phyloP scores from a whole-genome alignment of 1,284 basidiomycete genomes.

The Fomitopsis schrenkii region DNA sequence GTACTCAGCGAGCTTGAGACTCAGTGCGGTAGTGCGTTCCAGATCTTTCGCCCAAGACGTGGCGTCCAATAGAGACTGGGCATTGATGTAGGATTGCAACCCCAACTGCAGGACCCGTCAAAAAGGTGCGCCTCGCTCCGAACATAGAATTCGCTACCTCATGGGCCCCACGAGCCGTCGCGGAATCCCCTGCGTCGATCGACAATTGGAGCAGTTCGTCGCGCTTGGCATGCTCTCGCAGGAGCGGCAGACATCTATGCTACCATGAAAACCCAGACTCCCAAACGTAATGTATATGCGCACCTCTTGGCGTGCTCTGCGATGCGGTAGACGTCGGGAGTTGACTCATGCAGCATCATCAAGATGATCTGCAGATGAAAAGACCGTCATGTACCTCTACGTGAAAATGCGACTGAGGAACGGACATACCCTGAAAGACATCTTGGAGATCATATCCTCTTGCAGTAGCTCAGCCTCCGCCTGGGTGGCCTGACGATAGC shows the following conservation, averaged over 20 bases:
- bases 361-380: conserved; percentile 48
- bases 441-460: conserved; percentile 51
- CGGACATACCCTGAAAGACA: conserved; percentile 55
- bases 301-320: conserved; percentile 65
- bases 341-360: conserved; percentile 61
- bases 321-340: conserved; percentile 59
- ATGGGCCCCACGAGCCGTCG: conserved; percentile 65
- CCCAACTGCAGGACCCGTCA: conserved; percentile 40
- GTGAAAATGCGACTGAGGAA: background rate
- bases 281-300: conserved; percentile 4
- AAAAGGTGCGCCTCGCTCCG: background rate
- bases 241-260: conserved; percentile 51
- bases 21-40: conserved; percentile 43
- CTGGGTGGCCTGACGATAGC: conserved; percentile 66
- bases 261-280: background rate
- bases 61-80: conserved; percentile 46
- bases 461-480: conserved; percentile 50
- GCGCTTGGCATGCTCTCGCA: conserved; percentile 55
- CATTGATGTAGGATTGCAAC: conserved; percentile 55
- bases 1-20: conserved; percentile 57
- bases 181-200: conserved; percentile 65
- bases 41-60: conserved; percentile 52
- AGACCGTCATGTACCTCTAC: background rate
- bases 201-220: conserved; percentile 57
- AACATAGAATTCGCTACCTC: conserved; percentile 39